These are phyloP conservation scores for Chlamydomonas schloesseri DNA, from an alignment of 139 green algal genomes.

Conservation along the genomic window DNA sequence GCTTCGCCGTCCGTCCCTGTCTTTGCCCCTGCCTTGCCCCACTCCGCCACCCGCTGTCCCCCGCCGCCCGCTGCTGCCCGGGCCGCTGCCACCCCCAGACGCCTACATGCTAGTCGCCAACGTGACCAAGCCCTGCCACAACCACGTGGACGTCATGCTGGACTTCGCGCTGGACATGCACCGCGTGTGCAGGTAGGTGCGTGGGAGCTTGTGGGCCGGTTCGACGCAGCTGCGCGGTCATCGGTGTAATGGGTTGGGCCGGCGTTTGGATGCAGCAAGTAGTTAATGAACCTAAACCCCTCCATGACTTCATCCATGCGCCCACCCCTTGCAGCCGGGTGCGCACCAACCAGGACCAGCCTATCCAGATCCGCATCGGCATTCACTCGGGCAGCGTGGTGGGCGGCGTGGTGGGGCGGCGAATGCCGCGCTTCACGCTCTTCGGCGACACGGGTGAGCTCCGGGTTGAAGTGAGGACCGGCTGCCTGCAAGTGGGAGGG, in stretches of 20 bases:
- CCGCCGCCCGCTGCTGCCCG: neutral
- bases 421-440: conserved; percentile 25
- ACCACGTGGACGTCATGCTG: conserved; percentile 35
- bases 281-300: too few species aligned
- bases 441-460: conserved; percentile 29
- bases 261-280: too few species aligned
- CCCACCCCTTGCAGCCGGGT: neutral
- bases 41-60: neutral
- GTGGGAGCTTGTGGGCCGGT: neutral
- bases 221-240: too few species aligned
- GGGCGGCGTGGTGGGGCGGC: conserved; percentile 23
- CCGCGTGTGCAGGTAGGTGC: neutral
- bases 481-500: too few species aligned
- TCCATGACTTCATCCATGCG: too few species aligned
- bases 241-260: too few species aligned
- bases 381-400: conserved; percentile 34
- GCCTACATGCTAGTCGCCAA: conserved; percentile 38
- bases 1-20: too few species aligned
- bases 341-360: neutral
- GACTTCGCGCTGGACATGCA: conserved; percentile 39
- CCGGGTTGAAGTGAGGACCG: too few species aligned
- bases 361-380: conserved; percentile 39
- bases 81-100: neutral
- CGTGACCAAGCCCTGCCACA: conserved; percentile 2
- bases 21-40: neutral